Evolutionary conservation across 352 stramenopile genomes (phyloP), one percentile per base, ranked within the genome.

Genomic region (Phytopythium cucurbitacearum): DNA sequence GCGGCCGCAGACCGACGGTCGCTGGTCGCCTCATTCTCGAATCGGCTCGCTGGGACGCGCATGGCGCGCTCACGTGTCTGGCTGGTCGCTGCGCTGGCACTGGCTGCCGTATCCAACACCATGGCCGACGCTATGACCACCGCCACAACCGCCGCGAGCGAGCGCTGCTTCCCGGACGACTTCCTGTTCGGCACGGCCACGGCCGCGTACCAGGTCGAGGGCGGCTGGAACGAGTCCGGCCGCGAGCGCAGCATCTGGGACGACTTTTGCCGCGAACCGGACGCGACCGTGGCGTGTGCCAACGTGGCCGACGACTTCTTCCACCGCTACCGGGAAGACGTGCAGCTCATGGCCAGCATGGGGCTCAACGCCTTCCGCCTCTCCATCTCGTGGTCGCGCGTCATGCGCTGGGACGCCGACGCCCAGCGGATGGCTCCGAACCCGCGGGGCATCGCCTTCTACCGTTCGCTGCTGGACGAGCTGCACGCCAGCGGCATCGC

Each of bases 241-340:
- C 69, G 87, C 13, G 86, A 81, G 28, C 45, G 64, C 44, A 84
- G 73, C 54, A 97, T 98, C 54, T 98, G 94, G 92, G 94, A 98
- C 76, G 83, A 78, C 36, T 98, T 89, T 62, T 87, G 73, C 42
- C 68, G 69, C 28, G 76, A 76, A 21, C 59, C 80, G 21, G 62
- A 74, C 28, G 64, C 89, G 64, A 8, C 34, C 4, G 67, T 80
- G 35, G 77, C 92, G 51, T 94, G 67, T 32, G 91, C 87, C 36
- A 82, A 97, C 57, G 67, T 97, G 12, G 90, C 89, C 3, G 91
- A 87, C 69, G 93, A 98, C 76, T 89, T 97, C 59, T 97, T 96
- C 65, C 80, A 97, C 71, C 70, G 74, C 38, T 96, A 87, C 65
- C 66, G 91, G 48, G 59, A 95, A 43, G 95, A 98, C 70, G 77